phyloP scores from a whole-genome alignment of 2,329 filamentous ascomycete species.

The Penicillium corylophilum region DNA sequence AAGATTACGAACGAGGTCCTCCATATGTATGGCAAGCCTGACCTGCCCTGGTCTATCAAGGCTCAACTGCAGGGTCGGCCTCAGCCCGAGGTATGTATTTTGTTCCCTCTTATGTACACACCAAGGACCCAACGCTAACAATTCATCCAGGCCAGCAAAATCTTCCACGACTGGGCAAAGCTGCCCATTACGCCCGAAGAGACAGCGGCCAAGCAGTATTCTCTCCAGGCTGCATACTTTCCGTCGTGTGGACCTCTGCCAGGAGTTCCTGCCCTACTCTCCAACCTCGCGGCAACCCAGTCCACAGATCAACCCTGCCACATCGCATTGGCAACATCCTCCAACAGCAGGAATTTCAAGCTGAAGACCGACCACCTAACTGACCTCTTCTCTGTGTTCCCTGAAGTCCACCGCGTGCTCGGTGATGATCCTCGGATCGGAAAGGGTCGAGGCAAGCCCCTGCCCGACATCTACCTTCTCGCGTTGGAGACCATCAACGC shows the following conservation, averaged over 20 bases:
- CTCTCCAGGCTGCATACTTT: conserved; percentile 71
- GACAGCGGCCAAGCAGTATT: conserved; percentile 60
- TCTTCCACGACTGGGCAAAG: conserved; percentile 79
- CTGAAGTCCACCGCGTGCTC: conserved; percentile 68
- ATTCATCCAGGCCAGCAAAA: conserved; percentile 50
- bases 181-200: conserved; percentile 73
- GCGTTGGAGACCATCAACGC: conserved; percentile 83
- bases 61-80: conserved; percentile 76
- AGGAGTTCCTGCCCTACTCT: conserved; percentile 70
- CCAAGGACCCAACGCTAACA: conserved; percentile 1
- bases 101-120: not conserved
- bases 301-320: conserved; percentile 56
- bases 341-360: conserved; percentile 67
- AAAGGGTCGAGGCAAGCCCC: conserved; percentile 82
- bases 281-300: conserved; percentile 34
- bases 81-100: conserved; percentile 49
- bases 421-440: conserved; percentile 82
- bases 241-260: conserved; percentile 72
- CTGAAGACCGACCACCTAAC: conserved; percentile 67
- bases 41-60: conserved; percentile 91
- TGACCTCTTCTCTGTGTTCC: conserved; percentile 60
- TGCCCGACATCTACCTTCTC: conserved; percentile 90
- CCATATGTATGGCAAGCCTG: conserved; percentile 67
- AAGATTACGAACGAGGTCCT: conserved; percentile 79
- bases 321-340: conserved; percentile 84